Evolutionary conservation across 345 rosid genomes (phyloP).

Genomic region (Salix udensis): DNA sequence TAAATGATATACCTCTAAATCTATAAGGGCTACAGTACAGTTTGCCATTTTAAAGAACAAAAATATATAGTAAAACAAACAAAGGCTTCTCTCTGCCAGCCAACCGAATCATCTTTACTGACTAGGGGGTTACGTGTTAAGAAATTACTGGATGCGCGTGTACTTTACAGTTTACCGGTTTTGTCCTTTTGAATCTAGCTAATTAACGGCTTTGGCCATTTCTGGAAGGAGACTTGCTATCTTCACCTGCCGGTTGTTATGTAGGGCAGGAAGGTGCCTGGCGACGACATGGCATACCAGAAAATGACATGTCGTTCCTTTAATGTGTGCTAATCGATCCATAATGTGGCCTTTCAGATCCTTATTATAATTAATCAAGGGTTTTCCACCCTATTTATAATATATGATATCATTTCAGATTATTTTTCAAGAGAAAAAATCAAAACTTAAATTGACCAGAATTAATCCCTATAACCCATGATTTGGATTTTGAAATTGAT

Average conservation of each 20-base stretch:
- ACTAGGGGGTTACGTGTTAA: slow-evolving; percentile 22
- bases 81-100: slow-evolving; percentile 24
- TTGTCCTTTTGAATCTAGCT: neutral
- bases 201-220: slow-evolving; percentile 12
- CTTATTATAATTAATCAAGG: no score
- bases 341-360: neutral
- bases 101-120: slow-evolving; percentile 24
- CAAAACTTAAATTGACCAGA: no score
- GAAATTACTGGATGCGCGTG: slow-evolving; percentile 6
- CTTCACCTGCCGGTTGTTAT: neutral
- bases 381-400: no score
- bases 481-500: no score
- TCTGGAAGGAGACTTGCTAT: neutral
- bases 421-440: no score
- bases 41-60: neutral
- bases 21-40: neutral
- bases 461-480: no score
- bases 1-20: neutral
- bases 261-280: neutral
- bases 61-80: neutral
- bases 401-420: no score
- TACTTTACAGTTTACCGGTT: neutral
- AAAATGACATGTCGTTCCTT: neutral
- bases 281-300: neutral
- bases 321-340: neutral